A percentile compares a stretch with the other conserved stretches of the same genome.
phyloP scores from a whole-genome alignment of 108 stramenopile genomes.

The Nannochloropsis salina region DNA sequence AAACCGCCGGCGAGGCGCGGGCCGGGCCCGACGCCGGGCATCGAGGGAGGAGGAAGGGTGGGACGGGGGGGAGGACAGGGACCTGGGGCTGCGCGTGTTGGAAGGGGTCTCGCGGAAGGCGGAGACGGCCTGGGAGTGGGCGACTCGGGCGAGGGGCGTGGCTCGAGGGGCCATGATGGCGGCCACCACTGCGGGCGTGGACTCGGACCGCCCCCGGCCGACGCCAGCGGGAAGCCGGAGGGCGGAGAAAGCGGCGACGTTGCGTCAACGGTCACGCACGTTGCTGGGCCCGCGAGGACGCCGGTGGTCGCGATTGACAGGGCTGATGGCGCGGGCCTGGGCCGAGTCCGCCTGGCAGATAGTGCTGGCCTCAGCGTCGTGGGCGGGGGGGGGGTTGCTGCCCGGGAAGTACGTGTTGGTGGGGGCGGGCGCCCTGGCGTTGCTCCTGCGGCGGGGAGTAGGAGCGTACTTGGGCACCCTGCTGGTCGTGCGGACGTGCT shows the following conservation, averaged over 20 bases:
- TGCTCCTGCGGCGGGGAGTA: background rate
- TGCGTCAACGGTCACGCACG: background rate
- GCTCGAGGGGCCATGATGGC: background rate
- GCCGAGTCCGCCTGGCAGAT: background rate
- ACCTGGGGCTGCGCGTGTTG: background rate
- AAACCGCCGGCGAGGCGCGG: too few relatives aligned
- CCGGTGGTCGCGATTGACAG: background rate
- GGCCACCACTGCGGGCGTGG: background rate
- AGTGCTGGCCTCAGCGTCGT: background rate
- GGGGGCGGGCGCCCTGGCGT: background rate
- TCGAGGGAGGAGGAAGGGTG: too few relatives aligned
- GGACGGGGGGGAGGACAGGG: background rate
- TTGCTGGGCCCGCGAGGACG: background rate
- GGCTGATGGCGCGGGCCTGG: background rate
- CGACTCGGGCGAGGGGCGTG: background rate
- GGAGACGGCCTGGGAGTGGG: background rate
- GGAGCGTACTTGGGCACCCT: background rate
- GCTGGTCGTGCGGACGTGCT: constrained; percentile 6
- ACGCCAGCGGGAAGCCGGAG: background rate
- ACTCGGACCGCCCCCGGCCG: background rate
- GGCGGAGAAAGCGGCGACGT: background rate
- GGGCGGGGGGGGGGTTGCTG: background rate
- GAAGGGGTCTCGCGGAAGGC: background rate
- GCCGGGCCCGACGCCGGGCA: too few relatives aligned
- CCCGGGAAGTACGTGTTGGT: background rate